A percentile compares a stretch with the other conserved stretches of the same genome.
These are phyloP conservation scores for Leccinum barrowsii DNA, from an alignment of 768 basidiomycete species.

Conservation along the genomic window DNA sequence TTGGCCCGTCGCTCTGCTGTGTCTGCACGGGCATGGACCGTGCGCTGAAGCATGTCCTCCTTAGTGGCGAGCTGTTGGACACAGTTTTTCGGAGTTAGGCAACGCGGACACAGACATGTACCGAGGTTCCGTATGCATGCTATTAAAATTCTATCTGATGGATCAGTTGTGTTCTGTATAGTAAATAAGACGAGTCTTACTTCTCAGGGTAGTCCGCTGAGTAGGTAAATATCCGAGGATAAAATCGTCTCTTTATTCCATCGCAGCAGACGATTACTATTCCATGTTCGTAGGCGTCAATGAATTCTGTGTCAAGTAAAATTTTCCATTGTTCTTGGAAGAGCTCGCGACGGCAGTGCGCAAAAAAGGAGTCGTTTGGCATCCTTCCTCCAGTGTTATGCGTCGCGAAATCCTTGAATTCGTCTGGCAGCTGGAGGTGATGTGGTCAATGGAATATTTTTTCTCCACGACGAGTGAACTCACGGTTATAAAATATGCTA, in stretches of 20 bases:
- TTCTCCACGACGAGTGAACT: not conserved
- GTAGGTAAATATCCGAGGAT: not conserved
- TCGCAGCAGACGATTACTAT: not conserved
- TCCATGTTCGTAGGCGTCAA: not conserved
- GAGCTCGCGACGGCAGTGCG: not conserved
- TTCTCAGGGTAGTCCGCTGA: not conserved
- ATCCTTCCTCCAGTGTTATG: not conserved
- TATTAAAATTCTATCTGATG: not conserved
- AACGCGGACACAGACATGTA: not conserved
- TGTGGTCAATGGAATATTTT: not conserved
- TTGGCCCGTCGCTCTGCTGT: not conserved
- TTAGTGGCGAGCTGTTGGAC: not conserved
- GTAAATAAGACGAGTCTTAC: not conserved
- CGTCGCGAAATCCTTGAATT: not conserved
- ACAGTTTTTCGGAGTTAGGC: not conserved
- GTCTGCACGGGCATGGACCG: not conserved
- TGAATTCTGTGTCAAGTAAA: not conserved
- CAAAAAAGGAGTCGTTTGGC: not conserved
- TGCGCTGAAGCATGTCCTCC: not conserved
- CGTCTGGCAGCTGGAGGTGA: not conserved
- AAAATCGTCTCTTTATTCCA: not conserved
- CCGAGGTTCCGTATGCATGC: not conserved
- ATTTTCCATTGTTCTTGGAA: not conserved
- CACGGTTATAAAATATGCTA: not conserved
- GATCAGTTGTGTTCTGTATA: not conserved